phyloP scores from a whole-genome alignment of 306 rosid genomes.

The Cucurbita pepo region DNA sequence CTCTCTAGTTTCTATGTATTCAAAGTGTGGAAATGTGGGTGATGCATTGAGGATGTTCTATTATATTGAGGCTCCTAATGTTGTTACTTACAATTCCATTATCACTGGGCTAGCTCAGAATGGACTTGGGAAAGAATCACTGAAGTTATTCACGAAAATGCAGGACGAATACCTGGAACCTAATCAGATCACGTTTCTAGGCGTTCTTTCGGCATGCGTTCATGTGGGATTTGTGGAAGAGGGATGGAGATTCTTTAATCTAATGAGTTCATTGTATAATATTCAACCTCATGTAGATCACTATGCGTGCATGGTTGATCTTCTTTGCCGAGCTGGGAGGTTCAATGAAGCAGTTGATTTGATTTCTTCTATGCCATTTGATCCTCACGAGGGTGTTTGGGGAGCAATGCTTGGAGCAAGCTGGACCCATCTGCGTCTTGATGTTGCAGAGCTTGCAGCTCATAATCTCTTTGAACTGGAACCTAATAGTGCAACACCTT shows the following conservation, averaged over 20 bases:
- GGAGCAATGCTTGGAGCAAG: conserved; percentile 77
- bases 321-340: conserved; percentile 68
- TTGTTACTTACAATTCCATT: conserved; percentile 47
- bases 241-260: conserved; percentile 37
- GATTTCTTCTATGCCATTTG: conserved; percentile 46
- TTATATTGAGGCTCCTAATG: conserved; percentile 33
- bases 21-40: conserved; percentile 52
- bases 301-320: conserved; percentile 76
- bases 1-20: conserved; percentile 63
- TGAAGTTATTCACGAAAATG: conserved; percentile 41
- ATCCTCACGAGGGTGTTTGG: conserved; percentile 71
- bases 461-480: conserved; percentile 35
- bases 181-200: conserved; percentile 49
- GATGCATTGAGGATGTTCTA: conserved; percentile 44
- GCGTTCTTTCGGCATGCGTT: conserved; percentile 71
- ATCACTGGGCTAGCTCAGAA: conserved; percentile 68
- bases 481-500: conserved; percentile 67
- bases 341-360: conserved; percentile 46
- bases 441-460: conserved; percentile 65
- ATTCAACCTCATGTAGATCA: conserved; percentile 59
- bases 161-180: conserved; percentile 34
- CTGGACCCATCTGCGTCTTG: conserved; percentile 38
- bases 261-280: conserved; percentile 31
- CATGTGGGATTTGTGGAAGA: conserved; percentile 61
- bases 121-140: conserved; percentile 54